Conservation (phyloP, 2,329 filamentous ascomycete species). For the Xylariaceae sp. region DNA sequence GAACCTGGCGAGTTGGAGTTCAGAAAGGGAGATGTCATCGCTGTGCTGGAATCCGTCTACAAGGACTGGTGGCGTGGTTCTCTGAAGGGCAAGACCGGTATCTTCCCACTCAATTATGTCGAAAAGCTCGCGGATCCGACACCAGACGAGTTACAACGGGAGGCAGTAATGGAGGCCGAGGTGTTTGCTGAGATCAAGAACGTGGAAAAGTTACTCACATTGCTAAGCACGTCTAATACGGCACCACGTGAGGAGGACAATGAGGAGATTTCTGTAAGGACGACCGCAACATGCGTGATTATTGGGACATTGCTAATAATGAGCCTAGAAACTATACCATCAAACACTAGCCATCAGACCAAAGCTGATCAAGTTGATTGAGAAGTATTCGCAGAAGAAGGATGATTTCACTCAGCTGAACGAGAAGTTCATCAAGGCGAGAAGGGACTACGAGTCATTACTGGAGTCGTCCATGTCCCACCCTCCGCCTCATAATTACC, state of each 20-base stretch:
- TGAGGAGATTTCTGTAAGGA: constrained; percentile 81
- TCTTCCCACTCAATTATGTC: constrained; percentile 97
- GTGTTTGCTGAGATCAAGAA: constrained; percentile 62
- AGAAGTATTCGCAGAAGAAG: constrained; percentile 99
- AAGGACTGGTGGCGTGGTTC: constrained; percentile 99
- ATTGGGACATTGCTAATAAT: constrained; percentile 31
- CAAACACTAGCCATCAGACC: constrained; percentile 90
- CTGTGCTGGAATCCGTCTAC: constrained; percentile 94
- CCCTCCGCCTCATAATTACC: constrained; percentile 73
- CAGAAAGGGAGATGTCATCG: constrained; percentile 93
- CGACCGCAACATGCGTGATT: neutral
- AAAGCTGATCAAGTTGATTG: constrained; percentile 95
- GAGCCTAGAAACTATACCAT: constrained; percentile 68
- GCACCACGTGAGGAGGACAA: constrained; percentile 83
- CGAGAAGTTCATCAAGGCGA: constrained; percentile 98
- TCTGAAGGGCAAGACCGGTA: constrained; percentile 87
- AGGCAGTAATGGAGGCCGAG: constrained; percentile 87
- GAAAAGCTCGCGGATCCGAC: constrained; percentile 96
- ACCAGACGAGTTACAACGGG: constrained; percentile 84
- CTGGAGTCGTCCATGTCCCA: constrained; percentile 96
- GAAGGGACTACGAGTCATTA: constrained; percentile 92
- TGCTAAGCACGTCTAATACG: constrained; percentile 81
- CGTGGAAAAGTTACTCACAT: constrained; percentile 67
- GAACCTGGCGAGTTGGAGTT: constrained; percentile 94
- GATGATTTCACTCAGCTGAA: constrained; percentile 98